These are phyloP conservation scores for Elongisporangium anandrum DNA, from an alignment of 352 stramenopile species.

Conservation along the genomic window DNA sequence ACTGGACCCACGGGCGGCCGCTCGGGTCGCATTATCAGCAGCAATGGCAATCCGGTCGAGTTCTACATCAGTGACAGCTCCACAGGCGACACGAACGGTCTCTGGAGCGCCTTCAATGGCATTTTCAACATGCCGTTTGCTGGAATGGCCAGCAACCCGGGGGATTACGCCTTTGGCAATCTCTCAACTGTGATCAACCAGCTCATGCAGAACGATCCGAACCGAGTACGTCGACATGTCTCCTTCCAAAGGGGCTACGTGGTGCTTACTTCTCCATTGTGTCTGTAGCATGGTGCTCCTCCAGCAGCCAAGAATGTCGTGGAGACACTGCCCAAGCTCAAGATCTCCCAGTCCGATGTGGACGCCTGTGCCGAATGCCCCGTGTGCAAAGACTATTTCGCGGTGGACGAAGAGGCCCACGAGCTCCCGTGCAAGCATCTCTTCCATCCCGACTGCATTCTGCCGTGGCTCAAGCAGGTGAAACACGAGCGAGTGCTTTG, in stretches of 20 bases:
- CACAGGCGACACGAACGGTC: constrained; percentile 34
- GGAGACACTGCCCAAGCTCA: constrained; percentile 68
- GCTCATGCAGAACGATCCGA: constrained; percentile 87
- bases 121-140: constrained; percentile 32
- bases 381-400: constrained; percentile 85
- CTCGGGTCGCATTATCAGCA: constrained; percentile 53
- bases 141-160: constrained; percentile 53
- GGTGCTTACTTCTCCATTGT: constrained; percentile 3
- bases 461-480: constrained; percentile 78
- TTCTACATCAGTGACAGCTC: constrained; percentile 65
- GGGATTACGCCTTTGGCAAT: constrained; percentile 84
- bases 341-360: constrained; percentile 70
- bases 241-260: too few relatives aligned
- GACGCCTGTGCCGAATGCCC: constrained; percentile 75
- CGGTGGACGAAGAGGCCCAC: constrained; percentile 69
- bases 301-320: constrained; percentile 72
- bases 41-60: constrained; percentile 65
- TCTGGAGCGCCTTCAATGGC: constrained; percentile 59
- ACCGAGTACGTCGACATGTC: constrained; percentile 41
- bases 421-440: constrained; percentile 69
- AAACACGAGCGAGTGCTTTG: not conserved
- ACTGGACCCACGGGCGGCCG: constrained; percentile 11
- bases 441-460: constrained; percentile 85
- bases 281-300: constrained; percentile 73
- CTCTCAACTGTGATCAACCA: constrained; percentile 85